Percentiles rank a stretch among this genome's conserved stretches.
phyloP scores from a whole-genome alignment of 495 filamentous ascomycete genomes.

The Delitschia confertaspora region DNA sequence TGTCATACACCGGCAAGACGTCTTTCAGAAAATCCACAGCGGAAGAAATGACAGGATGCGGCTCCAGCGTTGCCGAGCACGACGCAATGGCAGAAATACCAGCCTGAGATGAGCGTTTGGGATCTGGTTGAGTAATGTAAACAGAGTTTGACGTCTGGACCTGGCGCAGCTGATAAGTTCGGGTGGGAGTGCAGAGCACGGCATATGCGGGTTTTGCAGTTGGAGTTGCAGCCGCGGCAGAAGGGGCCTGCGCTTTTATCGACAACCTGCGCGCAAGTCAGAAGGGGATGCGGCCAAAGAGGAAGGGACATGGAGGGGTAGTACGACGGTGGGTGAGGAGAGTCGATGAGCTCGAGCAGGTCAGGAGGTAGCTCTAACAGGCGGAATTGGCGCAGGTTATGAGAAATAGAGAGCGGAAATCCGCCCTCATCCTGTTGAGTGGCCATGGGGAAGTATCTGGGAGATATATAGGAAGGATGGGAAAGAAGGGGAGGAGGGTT shows the following conservation, averaged over 20 bases:
- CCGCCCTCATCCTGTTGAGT: conserved; percentile 47
- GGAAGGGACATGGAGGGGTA: not conserved
- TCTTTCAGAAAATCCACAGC: conserved; percentile 27
- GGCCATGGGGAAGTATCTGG: conserved; percentile 40
- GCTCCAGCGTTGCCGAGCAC: conserved; percentile 64
- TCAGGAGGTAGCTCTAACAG: conserved; percentile 76
- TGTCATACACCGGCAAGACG: conserved; percentile 29
- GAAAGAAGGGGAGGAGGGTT: not conserved
- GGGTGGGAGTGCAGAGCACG: conserved; percentile 59
- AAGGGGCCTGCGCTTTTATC: conserved; percentile 47
- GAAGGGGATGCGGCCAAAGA: not conserved
- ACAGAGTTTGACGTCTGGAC: conserved; percentile 87
- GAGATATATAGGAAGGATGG: not conserved
- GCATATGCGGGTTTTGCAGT: conserved; percentile 47
- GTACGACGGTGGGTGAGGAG: conserved; percentile 28
- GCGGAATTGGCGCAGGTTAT: conserved; percentile 54
- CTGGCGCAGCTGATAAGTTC: conserved; percentile 74
- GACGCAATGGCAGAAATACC: conserved; percentile 49
- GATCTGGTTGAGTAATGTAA: conserved; percentile 60
- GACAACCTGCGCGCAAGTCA: conserved; percentile 45
- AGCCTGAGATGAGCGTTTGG: too few species aligned
- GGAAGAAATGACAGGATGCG: conserved; percentile 23
- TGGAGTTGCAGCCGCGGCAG: conserved; percentile 26
- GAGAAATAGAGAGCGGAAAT: conserved; percentile 55
- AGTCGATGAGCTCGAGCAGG: conserved; percentile 51